Conservation (phyloP, 768 basidiomycete genomes). For the Amanita rubescens region DNA sequence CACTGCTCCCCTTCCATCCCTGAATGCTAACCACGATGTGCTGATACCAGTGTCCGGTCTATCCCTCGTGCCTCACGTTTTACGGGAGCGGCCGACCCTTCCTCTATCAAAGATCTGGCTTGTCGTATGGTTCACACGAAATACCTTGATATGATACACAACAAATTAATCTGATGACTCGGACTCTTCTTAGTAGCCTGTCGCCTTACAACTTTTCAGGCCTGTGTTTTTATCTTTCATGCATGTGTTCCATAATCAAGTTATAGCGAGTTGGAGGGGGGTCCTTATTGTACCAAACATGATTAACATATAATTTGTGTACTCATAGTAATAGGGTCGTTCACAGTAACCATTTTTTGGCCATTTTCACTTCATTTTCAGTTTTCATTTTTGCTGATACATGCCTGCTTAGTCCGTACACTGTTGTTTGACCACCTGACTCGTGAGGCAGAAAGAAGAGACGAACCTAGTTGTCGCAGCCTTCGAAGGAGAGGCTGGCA, state of each 20-base stretch:
- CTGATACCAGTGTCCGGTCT: constrained; percentile 13
- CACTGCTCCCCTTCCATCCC: constrained; percentile 2
- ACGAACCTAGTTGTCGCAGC: constrained; percentile 11
- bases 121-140: constrained; percentile 9
- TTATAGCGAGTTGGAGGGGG: too few relatives aligned
- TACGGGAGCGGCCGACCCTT: constrained; percentile 10
- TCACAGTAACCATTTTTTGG: too few relatives aligned
- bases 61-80: constrained; percentile 11
- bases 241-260: too few relatives aligned
- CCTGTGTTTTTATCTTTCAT: too few relatives aligned
- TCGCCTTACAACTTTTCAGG: too few relatives aligned
- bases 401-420: too few relatives aligned
- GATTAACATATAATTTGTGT: too few relatives aligned
- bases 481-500: constrained; percentile 14
- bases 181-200: background rate
- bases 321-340: too few relatives aligned
- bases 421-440: too few relatives aligned
- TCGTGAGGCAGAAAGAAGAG: constrained; percentile 9
- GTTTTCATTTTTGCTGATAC: too few relatives aligned
- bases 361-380: too few relatives aligned
- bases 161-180: background rate
- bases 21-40: constrained; percentile 8
- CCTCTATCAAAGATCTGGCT: constrained; percentile 10
- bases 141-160: constrained; percentile 6
- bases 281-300: too few relatives aligned